Percentiles rank a stretch among this genome's conserved stretches.
These are phyloP conservation scores for Albugo candida DNA, from an alignment of 352 stramenopile species.

Conservation along the genomic window DNA sequence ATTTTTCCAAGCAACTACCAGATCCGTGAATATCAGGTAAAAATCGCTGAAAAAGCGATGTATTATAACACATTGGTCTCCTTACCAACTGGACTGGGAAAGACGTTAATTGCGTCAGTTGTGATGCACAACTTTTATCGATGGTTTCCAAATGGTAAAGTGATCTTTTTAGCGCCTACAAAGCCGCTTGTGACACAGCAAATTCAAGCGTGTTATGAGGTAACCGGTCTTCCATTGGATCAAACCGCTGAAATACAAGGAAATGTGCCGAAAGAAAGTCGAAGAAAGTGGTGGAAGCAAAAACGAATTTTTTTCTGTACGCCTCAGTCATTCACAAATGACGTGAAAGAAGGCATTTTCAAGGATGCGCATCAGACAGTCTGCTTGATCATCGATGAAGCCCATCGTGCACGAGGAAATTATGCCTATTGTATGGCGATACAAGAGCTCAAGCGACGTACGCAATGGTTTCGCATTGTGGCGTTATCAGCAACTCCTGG, in stretches of 20 bases:
- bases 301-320: constrained; percentile 98
- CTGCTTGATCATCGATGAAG: constrained; percentile 96
- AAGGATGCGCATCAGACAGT: constrained; percentile 65
- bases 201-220: constrained; percentile 89
- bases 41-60: constrained; percentile 84
- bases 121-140: constrained; percentile 99
- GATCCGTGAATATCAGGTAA: constrained; percentile 88
- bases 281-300: constrained; percentile 78
- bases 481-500: constrained; percentile 95
- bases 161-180: constrained; percentile 97
- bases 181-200: constrained; percentile 96
- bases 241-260: constrained; percentile 76
- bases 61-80: constrained; percentile 96
- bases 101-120: constrained; percentile 97
- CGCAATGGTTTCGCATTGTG: constrained; percentile 76
- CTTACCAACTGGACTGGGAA: constrained; percentile 97
- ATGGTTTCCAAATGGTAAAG: constrained; percentile 90
- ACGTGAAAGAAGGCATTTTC: constrained; percentile 76
- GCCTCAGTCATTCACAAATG: constrained; percentile 94
- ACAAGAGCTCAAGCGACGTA: constrained; percentile 39
- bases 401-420: constrained; percentile 91
- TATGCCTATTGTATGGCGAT: constrained; percentile 93
- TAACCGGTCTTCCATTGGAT: constrained; percentile 84
- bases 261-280: constrained; percentile 38
- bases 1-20: constrained; percentile 83